Base-by-base conservation (phyloP, 345 rosid species). In the Noccaea bulbosa region DNA sequence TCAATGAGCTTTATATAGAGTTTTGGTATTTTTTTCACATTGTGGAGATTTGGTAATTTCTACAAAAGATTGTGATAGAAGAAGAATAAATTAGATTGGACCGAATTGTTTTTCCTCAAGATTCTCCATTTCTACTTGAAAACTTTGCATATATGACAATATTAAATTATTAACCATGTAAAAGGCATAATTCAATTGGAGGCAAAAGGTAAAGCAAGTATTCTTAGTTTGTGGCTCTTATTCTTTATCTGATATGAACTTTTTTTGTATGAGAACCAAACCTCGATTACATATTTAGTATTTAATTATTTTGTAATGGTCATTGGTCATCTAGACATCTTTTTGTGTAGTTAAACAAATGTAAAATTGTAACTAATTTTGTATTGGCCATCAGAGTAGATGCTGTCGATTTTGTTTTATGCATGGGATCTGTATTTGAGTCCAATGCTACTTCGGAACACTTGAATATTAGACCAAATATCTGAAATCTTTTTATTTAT, bases 141-240 rank as follows among this genome's bases (percentile, higher is more conserved):
- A 51, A 52, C 27, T 52, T 53, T 43, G 62, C 52, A 43, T 11
- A 16, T 30, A 16, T 43, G 44, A 55, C 17, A 8, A 12, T 45
- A 55, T 32, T 34, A 68, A 52, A 8, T 11, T 45, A 55, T 32
- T 34, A 68, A 52, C 78, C 73, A 38, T 52, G 57, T 61, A 74
- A 61, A 61, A 44, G 50, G 78, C 50, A 74, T 74, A 74, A 50
- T 11, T 14, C 56, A 43, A 52, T 44, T 68, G 73, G 64, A 53
- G 35, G 44, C 64, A 45, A 60, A 67, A 51, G 43, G 11, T 43
- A 67, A 67, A 67, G 69, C 22, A 44, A 56, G 45, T 53, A 45
- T 74, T 67, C 78, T 61, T 30, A 37, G 51, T 68, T 46, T 53
- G 73, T 32, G 78, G 78, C 64, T 61, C 55, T 67, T 67, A 49